Base-by-base conservation (phyloP, 371 early-diverging fungal genomes). In the Lichtheimia ornata region DNA sequence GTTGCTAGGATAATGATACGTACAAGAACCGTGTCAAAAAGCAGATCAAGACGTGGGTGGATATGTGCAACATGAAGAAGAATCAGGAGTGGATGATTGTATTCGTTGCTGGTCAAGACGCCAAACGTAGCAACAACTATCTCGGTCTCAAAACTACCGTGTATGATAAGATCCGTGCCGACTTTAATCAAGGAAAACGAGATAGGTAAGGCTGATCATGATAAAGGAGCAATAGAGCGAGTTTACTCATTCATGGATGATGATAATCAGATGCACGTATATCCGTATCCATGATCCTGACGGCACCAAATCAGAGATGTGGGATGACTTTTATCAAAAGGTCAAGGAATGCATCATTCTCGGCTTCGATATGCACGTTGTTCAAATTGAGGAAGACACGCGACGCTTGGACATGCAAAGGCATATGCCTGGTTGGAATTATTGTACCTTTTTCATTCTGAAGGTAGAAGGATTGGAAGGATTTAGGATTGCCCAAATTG, bases 371-470 rank as follows among this genome's bases (percentile, higher is more conserved):
- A 82, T 84, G 62, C 91, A 94, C 53, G 88, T 94, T 1, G 54
- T 82, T 56, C 87, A 87, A 20, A 87, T 90, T 60, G 93, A 95
- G 57, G 96, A 95, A 43, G 97, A 96, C 72, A 90, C 94, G 6
- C 78, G 95, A 15, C 79, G 94, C 12, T 65, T 96, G 56, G 97
- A 96, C 58, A 87, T 91, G 60, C 96, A 96, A 67, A 67, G 97
- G 53, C 83, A 93, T 61, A 85, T 95, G 83, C 97, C 97, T 6
- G 98, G 98, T 1, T 98, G 97, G 97, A 98, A 98, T 71, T 98
- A 95, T 70, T 96, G 96, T 74, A 90, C 88, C 14, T 97, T 94
- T 72, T 98, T 98, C 65, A 88, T 97, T 40, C 66, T 94, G 56
- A 98, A 97, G 67, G 79, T 75, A 68, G 49, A 20, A n/a, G 49